Percentiles rank a stretch among this genome's conserved stretches.
phyloP scores from a whole-genome alignment of 768 basidiomycete genomes.

The Macrolepiota fuliginosa region DNA sequence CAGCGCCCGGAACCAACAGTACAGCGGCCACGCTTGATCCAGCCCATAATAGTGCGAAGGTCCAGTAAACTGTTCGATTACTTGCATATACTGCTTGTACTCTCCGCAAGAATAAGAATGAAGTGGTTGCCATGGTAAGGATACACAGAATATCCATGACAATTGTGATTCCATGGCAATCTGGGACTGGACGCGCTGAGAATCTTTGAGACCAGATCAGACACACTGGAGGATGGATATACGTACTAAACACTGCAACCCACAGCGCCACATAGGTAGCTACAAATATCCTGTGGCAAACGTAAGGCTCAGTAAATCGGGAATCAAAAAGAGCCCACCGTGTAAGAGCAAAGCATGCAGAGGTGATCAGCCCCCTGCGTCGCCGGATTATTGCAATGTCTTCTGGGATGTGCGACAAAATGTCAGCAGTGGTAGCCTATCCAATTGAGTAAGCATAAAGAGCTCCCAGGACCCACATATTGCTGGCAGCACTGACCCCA shows the following conservation, averaged over 20 bases:
- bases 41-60: neutral
- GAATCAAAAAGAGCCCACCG: neutral
- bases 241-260: neutral
- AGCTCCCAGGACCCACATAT: too few species aligned
- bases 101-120: neutral
- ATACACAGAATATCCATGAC: neutral
- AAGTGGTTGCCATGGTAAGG: neutral
- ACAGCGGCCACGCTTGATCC: neutral
- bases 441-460: neutral
- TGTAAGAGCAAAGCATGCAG: neutral
- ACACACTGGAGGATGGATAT: neutral
- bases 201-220: neutral
- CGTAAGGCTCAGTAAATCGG: neutral
- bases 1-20: neutral
- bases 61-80: neutral
- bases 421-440: neutral
- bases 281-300: neutral
- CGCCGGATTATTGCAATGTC: neutral
- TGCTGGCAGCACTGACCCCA: neutral
- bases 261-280: neutral
- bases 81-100: neutral
- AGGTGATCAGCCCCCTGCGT: neutral
- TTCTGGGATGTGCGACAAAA: neutral
- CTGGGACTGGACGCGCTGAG: neutral
- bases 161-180: neutral